Percentiles rank a stretch among this genome's conserved stretches.
Conservation (phyloP, 2,329 filamentous ascomycete genomes). For the Macrophomina pseudophaseolina region DNA sequence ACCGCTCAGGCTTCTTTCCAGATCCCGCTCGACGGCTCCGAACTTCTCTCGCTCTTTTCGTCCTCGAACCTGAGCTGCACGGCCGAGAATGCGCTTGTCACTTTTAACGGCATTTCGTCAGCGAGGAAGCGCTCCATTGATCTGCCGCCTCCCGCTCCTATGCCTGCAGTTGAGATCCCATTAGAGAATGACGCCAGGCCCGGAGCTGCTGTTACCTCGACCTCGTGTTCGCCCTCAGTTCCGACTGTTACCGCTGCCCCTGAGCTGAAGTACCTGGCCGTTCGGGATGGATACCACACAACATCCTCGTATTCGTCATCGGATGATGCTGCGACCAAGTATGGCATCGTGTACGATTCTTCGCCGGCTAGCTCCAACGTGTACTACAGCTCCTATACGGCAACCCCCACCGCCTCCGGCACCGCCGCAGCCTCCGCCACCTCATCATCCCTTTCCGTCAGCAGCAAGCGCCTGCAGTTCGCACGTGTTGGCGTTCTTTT, state of each 20-base stretch:
- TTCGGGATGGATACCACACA: background rate
- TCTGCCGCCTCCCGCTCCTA: conserved; percentile 4
- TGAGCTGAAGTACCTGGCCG: conserved; percentile 16
- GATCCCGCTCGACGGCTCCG: conserved; percentile 72
- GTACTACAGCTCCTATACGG: conserved; percentile 23
- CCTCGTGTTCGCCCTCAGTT: background rate
- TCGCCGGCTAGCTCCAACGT: conserved; percentile 28
- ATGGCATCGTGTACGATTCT: conserved; percentile 39
- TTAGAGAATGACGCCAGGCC: background rate
- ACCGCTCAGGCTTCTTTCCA: conserved; percentile 71
- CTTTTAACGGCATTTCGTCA: conserved; percentile 65
- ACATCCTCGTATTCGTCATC: background rate
- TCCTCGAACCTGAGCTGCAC: conserved; percentile 76
- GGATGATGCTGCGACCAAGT: conserved; percentile 37
- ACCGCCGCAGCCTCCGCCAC: conserved; percentile 31
- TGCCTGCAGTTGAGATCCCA: conserved; percentile 4
- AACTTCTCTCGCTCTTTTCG: conserved; percentile 78
- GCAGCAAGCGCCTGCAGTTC: conserved; percentile 45
- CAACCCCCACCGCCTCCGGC: conserved; percentile 27
- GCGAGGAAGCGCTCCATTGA: conserved; percentile 29
- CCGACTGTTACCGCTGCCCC: conserved; percentile 11
- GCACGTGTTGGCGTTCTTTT: conserved; percentile 53
- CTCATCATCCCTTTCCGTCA: conserved; percentile 25
- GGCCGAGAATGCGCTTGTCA: conserved; percentile 85
- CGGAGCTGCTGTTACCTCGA: background rate